Percentiles rank a stretch among this genome's conserved stretches.
These are phyloP conservation scores for Venturiaceae sp. DNA, from an alignment of 2,329 filamentous ascomycete species.

Conservation along the genomic window DNA sequence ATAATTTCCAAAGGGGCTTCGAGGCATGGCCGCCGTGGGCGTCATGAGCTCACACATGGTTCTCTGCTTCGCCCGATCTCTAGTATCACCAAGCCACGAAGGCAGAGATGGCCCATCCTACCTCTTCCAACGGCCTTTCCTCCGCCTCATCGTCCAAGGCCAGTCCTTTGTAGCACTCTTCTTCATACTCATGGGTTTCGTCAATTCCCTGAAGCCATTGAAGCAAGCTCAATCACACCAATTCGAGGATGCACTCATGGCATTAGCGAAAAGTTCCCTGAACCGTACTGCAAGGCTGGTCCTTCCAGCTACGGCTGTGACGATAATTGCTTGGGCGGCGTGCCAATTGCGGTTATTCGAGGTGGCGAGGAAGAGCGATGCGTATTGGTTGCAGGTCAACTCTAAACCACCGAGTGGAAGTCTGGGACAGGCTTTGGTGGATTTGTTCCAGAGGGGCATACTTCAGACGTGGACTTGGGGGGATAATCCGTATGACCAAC, in stretches of 20 bases:
- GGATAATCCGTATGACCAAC: slow-evolving; percentile 44
- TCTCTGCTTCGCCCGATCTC: slow-evolving; percentile 1
- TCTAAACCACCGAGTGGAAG: slow-evolving; percentile 9
- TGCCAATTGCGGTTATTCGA: slow-evolving; percentile 15
- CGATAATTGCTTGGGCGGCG: slow-evolving; percentile 16
- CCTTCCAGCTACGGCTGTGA: slow-evolving; percentile 15
- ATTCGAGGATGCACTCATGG: slow-evolving; percentile 13
- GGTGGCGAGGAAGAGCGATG: slow-evolving; percentile 15
- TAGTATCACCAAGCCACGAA: background rate
- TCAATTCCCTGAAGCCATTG: slow-evolving; percentile 19
- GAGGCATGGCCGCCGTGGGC: slow-evolving; percentile 7
- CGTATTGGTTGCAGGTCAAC: slow-evolving; percentile 15
- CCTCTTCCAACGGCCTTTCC: slow-evolving; percentile 18
- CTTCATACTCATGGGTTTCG: slow-evolving; percentile 21
- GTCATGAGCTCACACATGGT: slow-evolving; percentile 7
- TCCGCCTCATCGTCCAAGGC: slow-evolving; percentile 16
- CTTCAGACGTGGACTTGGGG: slow-evolving; percentile 37
- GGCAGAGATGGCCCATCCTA: slow-evolving; percentile 11
- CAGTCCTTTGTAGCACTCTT: slow-evolving; percentile 19
- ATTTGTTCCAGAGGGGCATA: slow-evolving; percentile 10
- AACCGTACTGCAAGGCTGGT: slow-evolving; percentile 16
- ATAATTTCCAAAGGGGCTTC: background rate
- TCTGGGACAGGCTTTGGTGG: slow-evolving; percentile 29
- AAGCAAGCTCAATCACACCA: slow-evolving; percentile 16
- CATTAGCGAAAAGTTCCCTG: slow-evolving; percentile 15